Evolutionary conservation across 768 basidiomycete species (phyloP), one percentile per base, ranked within the genome.

Genomic region (Suillus paluster): DNA sequence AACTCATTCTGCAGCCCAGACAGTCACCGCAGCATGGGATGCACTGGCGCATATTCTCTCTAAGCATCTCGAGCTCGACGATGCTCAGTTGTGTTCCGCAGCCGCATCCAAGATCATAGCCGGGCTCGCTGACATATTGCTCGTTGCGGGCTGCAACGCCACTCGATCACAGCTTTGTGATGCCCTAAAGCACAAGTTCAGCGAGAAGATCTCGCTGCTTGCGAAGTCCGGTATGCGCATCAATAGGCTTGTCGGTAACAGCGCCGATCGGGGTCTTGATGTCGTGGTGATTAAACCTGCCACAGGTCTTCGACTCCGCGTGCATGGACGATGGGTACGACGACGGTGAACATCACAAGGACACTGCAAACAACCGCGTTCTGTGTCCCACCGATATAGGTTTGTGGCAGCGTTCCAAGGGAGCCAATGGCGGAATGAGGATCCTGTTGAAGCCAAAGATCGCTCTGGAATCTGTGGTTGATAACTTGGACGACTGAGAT

Each of bases 151-250:
- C n/a, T 74, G 74, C 45, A 56, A 56, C 2, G 59, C 67, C 0
- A 56, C 63, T n/a, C 67, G 63, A 59, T 21, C 63, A 1, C 69
- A 73, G 15, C 69, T 84, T 5, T 75, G 77, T 21, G 75, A 79
- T 4, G 73, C 75, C 8, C 72, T 86, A 54, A 71, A 74, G 9
- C 67, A 73, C 5, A 78, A 76, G 30, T 87, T 87, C 64, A 72
- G 74, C 1, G 79, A 77, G 0, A 78, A 79, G 15, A 73, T 87
- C 27, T 66, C 68, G 17, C 68, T 75, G 14, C 74, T 87, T 39
- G 78, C 82, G 39, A 76, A 78, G 23, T 69, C 78, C 6, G 83
- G 86, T 2, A 74, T 83, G 60, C 77, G 77, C 9, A 71, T 88
- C 60, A 86, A 86, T 59, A 73, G 73, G 65, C 71, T 75, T 33